Evolutionary conservation across 768 basidiomycete genomes (phyloP).

Genomic region (Filobasidium wieringae): DNA sequence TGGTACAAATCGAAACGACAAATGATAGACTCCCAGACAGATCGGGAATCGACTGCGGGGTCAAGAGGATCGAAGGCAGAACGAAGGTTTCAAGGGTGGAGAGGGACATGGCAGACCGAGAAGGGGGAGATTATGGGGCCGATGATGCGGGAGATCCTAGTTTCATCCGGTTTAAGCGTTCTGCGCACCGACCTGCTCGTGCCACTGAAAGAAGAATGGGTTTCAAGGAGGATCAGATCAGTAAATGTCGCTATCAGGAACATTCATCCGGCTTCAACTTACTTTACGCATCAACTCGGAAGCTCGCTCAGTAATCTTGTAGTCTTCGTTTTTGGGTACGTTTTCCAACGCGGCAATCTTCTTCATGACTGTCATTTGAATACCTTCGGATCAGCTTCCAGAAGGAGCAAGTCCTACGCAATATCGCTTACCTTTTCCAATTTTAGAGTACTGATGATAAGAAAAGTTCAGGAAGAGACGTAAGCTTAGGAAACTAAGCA

Average conservation of each 20-base stretch:
- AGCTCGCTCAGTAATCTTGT: conserved; percentile 61
- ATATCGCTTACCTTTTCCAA: conserved; percentile 37
- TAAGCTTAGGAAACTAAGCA: background rate
- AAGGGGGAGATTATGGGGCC: no score
- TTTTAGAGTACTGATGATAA: conserved; percentile 55
- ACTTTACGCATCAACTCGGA: conserved; percentile 54
- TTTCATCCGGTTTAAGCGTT: background rate
- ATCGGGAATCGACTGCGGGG: no score
- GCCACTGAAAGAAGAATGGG: background rate
- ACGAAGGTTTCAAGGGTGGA: no score
- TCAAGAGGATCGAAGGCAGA: no score
- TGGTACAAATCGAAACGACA: conserved; percentile 1
- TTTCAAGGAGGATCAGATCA: background rate
- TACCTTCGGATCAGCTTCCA: background rate
- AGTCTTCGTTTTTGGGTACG: conserved; percentile 56
- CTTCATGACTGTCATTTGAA: conserved; percentile 66
- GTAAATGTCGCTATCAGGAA: no score
- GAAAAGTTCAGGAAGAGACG: no score
- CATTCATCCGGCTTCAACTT: background rate
- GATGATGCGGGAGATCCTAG: no score
- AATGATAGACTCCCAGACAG: no score
- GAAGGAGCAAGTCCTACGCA: no score
- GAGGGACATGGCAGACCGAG: background rate
- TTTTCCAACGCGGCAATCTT: conserved; percentile 55
- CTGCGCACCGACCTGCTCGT: conserved; percentile 9